Evolutionary conservation across 306 rosid genomes (phyloP).

Genomic region (Acacia confusa): DNA sequence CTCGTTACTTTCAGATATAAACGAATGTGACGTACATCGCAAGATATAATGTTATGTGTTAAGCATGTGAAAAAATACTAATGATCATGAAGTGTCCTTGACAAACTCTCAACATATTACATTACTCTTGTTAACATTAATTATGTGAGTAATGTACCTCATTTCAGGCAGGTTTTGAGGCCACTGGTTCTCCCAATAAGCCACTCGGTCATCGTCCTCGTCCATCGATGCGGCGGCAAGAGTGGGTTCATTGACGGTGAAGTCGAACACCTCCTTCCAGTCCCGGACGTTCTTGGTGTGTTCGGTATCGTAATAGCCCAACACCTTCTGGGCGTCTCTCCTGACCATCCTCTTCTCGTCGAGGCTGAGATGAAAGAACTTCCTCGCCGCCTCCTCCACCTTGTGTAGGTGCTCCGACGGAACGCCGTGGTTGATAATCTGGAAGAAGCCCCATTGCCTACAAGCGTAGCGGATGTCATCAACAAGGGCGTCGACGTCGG

Average conservation of each 20-base stretch:
- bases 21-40: background rate
- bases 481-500: background rate
- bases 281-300: slow-evolving; percentile 59
- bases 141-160: slow-evolving; percentile 38
- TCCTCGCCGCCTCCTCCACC: background rate
- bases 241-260: slow-evolving; percentile 32
- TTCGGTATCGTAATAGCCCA: slow-evolving; percentile 51
- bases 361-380: background rate
- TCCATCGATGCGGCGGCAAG: slow-evolving; percentile 34
- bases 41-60: too few relatives aligned
- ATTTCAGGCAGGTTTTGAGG: slow-evolving; percentile 57
- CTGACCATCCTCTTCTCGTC: slow-evolving; percentile 2
- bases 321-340: background rate
- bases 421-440: slow-evolving; percentile 5
- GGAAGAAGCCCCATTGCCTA: slow-evolving; percentile 46
- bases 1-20: background rate
- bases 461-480: slow-evolving; percentile 31
- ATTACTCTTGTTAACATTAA: too few relatives aligned
- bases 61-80: too few relatives aligned
- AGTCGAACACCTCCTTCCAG: slow-evolving; percentile 69
- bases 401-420: background rate
- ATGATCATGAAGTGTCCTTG: too few relatives aligned
- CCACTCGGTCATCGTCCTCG: background rate
- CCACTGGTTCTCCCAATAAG: slow-evolving; percentile 55
- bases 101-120: too few relatives aligned